Base-by-base conservation (phyloP, 2,329 filamentous ascomycete genomes). In the Apiospora aurea region DNA sequence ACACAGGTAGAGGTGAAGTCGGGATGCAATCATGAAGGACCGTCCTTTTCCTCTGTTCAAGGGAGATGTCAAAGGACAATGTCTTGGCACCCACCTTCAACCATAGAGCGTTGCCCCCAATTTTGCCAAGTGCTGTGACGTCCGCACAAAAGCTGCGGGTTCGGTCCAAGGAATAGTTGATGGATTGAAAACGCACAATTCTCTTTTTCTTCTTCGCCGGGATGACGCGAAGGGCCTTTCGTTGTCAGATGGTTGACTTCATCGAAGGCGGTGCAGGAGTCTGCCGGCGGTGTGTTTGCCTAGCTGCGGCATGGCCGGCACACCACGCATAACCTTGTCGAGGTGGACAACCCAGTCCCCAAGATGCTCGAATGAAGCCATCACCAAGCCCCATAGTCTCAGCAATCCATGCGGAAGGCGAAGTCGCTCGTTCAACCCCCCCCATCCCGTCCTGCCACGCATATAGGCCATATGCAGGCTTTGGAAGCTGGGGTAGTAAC, bases 401-500 rank as follows among this genome's bases (percentile, higher is more conserved):
- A 14, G 57, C 34, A 64, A 64, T n/a, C 57, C 57, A 24, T 41
- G 34, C 34, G 34, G 34, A 41, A 41, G n/a, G 57, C 34, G 8
- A 64, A 41, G 57, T 64, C 34, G 34, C 8, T 41, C 16, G 34
- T 8, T 41, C 57, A 41, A 64, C 57, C 57, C 57, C 57, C 4
- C 57, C 34, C 34, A 21, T 64, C 57, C 41, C 57, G 57, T 64
- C 38, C 57, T 41, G 57, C 57, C 57, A n/a, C 34, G 57, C 57
- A 64, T 41, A 34, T 64, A 41, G 57, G 41, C 57, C 57, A n/a
- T 21, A 64, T 64, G 57, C 57, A 64, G 34, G 57, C 8, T 34
- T 21, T 41, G 57, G 21, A 64, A 64, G 3, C 57, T 41, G 57
- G 57, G 57, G 57, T 64, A 64, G 57, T 41, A 64, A 64, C 57